phyloP scores from a whole-genome alignment of 1,284 basidiomycete genomes.

The Vanrija sp. region DNA sequence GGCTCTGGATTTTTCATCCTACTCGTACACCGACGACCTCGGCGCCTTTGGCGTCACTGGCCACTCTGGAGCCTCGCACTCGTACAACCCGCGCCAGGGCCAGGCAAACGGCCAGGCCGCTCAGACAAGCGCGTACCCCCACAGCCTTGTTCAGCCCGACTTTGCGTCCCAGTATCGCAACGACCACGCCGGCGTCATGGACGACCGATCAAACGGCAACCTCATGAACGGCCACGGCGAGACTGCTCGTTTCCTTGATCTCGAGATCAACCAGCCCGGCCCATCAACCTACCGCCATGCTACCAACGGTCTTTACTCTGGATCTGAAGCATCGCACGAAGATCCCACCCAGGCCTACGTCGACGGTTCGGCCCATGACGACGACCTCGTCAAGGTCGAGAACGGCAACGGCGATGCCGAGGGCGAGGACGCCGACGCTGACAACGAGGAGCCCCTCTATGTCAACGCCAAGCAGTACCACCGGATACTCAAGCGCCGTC shows the following conservation, averaged over 20 bases:
- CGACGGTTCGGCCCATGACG: conserved; percentile 8
- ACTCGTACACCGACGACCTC: conserved; percentile 10
- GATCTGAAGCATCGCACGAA: conserved; percentile 15
- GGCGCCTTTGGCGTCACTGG: conserved; percentile 2
- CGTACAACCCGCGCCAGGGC: background rate
- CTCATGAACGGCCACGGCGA: conserved; percentile 15
- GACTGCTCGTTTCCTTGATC: conserved; percentile 27
- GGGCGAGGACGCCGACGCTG: conserved; percentile 26
- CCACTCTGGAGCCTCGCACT: conserved; percentile 1
- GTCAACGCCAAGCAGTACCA: conserved; percentile 98
- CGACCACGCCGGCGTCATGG: conserved; percentile 6
- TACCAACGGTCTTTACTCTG: conserved; percentile 4
- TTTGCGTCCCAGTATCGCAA: conserved; percentile 13
- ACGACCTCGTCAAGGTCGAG: conserved; percentile 23
- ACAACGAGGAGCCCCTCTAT: conserved; percentile 92
- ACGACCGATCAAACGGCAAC: conserved; percentile 4
- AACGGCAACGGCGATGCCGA: conserved; percentile 14
- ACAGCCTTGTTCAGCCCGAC: conserved; percentile 16
- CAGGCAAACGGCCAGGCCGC: background rate
- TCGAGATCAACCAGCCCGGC: conserved; percentile 30
- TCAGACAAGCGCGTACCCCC: conserved; percentile 5
- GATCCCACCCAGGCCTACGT: conserved; percentile 6
- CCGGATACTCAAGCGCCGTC: conserved; percentile 86
- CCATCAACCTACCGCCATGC: conserved; percentile 27
- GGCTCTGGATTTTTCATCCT: conserved; percentile 6